Evolutionary conservation across 768 basidiomycete species (phyloP).

Genomic region (Pholiota microspora): DNA sequence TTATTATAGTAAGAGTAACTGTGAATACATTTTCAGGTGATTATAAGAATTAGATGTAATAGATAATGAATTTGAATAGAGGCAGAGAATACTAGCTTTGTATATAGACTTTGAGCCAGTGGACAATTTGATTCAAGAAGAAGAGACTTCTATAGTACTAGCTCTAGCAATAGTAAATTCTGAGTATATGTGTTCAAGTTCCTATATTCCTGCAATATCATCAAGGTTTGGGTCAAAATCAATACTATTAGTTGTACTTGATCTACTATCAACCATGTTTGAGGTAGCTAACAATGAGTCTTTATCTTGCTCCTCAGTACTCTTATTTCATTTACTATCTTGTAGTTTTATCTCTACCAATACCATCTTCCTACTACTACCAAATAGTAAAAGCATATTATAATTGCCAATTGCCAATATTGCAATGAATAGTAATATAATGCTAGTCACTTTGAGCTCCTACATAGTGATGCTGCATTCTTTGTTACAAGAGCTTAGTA

Average conservation of each 20-base stretch:
- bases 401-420: slow-evolving; percentile 4
- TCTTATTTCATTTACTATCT: not conserved
- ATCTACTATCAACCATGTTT: too few species aligned
- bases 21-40: not conserved
- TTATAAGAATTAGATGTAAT: not conserved
- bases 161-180: too few species aligned
- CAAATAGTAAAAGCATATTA: not conserved
- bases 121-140: not conserved
- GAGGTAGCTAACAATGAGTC: too few species aligned
- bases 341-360: not conserved
- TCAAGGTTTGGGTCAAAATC: not conserved
- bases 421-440: not conserved
- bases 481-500: slow-evolving; percentile 9
- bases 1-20: not conserved
- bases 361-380: not conserved
- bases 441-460: not conserved
- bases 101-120: not conserved
- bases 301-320: not conserved
- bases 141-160: too few species aligned
- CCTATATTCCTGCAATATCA: not conserved
- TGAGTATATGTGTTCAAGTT: not conserved
- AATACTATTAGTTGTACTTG: not conserved
- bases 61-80: not conserved
- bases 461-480: not conserved
- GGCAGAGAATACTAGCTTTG: not conserved